These are phyloP conservation scores for Bremia lactucae DNA, from an alignment of 352 stramenopile genomes.

Conservation along the genomic window DNA sequence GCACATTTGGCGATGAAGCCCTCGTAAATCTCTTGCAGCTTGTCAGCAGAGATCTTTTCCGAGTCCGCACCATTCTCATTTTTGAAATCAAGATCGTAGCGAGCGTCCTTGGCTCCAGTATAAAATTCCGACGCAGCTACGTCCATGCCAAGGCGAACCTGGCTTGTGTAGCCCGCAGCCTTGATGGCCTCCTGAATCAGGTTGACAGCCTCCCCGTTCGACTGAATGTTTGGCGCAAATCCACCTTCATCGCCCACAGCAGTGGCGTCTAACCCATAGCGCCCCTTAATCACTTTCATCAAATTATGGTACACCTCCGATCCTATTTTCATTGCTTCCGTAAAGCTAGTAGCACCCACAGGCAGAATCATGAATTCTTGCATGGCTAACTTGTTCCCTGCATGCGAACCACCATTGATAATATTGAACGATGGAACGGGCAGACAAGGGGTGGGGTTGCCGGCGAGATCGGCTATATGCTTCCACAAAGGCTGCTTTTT, in stretches of 20 bases:
- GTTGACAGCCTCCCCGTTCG: constrained; percentile 93
- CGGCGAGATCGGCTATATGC: constrained; percentile 97
- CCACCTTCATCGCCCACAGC: constrained; percentile 98
- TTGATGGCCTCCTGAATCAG: constrained; percentile 97
- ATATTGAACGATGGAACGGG: constrained; percentile 99
- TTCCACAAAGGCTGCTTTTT: constrained; percentile 95
- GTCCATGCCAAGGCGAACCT: constrained; percentile 96
- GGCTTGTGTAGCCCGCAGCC: constrained; percentile 91
- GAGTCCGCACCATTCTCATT: constrained; percentile 84
- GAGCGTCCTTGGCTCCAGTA: constrained; percentile 83
- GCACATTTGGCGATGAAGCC: constrained; percentile 85
- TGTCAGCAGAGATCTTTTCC: constrained; percentile 86
- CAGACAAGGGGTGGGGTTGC: constrained; percentile 90
- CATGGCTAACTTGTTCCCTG: constrained; percentile 98
- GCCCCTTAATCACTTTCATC: constrained; percentile 97
- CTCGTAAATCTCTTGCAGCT: constrained; percentile 94
- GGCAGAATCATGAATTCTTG: constrained; percentile 99
- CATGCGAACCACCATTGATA: constrained; percentile 98
- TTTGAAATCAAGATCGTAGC: constrained; percentile 99
- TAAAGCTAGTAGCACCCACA: constrained; percentile 83
- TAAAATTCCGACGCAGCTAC: constrained; percentile 98
- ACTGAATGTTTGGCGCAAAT: constrained; percentile 96
- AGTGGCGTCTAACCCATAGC: constrained; percentile 97
- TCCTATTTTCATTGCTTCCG: constrained; percentile 96
- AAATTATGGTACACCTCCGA: constrained; percentile 99